These are phyloP conservation scores for Solanum arcanum DNA, from an alignment of 257 asterid genomes.

Conservation along the genomic window DNA sequence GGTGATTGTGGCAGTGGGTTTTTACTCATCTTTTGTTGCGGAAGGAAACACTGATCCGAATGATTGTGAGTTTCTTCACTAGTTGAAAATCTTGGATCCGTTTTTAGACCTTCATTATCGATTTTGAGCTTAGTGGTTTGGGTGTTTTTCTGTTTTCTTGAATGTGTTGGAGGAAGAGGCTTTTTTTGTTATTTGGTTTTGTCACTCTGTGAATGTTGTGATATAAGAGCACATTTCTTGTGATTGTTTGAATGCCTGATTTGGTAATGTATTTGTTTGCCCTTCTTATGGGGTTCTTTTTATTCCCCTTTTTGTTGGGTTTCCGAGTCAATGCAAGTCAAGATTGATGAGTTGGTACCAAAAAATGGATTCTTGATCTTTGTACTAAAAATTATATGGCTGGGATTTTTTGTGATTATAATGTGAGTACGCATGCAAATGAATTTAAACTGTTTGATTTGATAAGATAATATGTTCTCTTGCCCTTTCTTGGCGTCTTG, in stretches of 20 bases:
- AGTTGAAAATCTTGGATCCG: background rate
- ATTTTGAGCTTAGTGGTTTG: background rate
- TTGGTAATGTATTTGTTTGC: background rate
- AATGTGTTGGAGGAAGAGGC: background rate
- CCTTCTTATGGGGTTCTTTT: background rate
- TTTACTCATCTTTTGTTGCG: constrained; percentile 10
- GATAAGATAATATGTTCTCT: background rate
- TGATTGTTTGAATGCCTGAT: background rate
- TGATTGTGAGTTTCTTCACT: constrained; percentile 36
- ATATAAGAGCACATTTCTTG: background rate
- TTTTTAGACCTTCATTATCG: background rate
- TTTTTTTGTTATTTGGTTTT: background rate
- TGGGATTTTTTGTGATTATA: background rate
- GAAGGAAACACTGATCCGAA: constrained; percentile 53
- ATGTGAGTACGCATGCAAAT: background rate
- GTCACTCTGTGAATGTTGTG: background rate
- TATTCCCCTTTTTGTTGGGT: background rate
- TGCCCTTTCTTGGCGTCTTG: background rate
- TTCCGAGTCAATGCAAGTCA: constrained; percentile 6
- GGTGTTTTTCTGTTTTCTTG: background rate
- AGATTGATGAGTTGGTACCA: background rate
- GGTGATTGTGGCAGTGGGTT: constrained; percentile 22
- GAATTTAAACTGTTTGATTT: background rate
- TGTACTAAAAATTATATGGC: background rate
- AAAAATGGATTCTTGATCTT: background rate